Evolutionary conservation across 352 stramenopile genomes (phyloP).

Genomic region (Phytophthora melonis): DNA sequence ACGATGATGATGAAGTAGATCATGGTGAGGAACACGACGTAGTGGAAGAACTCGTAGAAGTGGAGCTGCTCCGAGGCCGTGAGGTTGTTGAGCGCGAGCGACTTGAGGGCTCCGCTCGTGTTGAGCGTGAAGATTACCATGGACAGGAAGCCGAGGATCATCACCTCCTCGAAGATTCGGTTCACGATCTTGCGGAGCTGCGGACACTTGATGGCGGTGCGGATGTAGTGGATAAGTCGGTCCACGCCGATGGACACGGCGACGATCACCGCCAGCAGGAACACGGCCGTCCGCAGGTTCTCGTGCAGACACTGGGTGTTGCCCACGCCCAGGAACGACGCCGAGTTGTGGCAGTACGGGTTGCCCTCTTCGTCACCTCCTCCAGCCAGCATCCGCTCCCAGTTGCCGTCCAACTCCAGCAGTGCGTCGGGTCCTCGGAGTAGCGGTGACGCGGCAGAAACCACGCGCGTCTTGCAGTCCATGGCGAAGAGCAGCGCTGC

Average conservation of each 20-base stretch:
- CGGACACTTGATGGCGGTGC: slow-evolving; percentile 70
- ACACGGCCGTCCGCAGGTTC: slow-evolving; percentile 77
- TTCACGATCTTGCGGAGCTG: slow-evolving; percentile 87
- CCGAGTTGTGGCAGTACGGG: slow-evolving; percentile 51
- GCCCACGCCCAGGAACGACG: slow-evolving; percentile 82
- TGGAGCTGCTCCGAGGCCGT: slow-evolving; percentile 74
- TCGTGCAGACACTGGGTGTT: slow-evolving; percentile 82
- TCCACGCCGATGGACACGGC: slow-evolving; percentile 77
- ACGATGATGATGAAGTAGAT: slow-evolving; percentile 92
- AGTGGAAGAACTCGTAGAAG: slow-evolving; percentile 93
- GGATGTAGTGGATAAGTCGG: slow-evolving; percentile 56
- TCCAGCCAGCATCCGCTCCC: slow-evolving; percentile 17
- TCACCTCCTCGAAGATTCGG: slow-evolving; percentile 89
- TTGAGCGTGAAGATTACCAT: slow-evolving; percentile 92
- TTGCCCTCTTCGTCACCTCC: slow-evolving; percentile 26
- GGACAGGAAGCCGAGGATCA: slow-evolving; percentile 90
- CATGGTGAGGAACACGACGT: slow-evolving; percentile 90
- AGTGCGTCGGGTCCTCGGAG: slow-evolving; percentile 14
- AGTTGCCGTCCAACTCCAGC: neutral
- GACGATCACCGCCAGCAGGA: slow-evolving; percentile 83
- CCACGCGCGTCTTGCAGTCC: slow-evolving; percentile 7
- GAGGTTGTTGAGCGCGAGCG: slow-evolving; percentile 59
- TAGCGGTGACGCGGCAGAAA: slow-evolving; percentile 11
- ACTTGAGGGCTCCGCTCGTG: slow-evolving; percentile 74
- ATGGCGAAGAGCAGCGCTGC: slow-evolving; percentile 20